phyloP scores from a whole-genome alignment of 371 early-diverging fungal species.

The Mucor mucedo region DNA sequence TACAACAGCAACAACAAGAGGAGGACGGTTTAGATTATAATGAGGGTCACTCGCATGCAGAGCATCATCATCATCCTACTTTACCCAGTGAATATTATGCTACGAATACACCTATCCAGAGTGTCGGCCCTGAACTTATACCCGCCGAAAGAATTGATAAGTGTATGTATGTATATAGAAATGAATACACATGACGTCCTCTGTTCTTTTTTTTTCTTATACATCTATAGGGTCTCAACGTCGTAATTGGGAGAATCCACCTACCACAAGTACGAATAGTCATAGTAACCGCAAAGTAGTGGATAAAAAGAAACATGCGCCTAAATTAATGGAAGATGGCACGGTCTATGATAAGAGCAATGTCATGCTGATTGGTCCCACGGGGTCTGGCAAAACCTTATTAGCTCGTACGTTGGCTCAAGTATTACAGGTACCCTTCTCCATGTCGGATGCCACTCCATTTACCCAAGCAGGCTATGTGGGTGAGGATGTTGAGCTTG shows the following conservation, averaged over 20 bases:
- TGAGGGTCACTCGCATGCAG: slow-evolving; percentile 8
- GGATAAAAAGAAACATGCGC: neutral
- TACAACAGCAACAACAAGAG: slow-evolving; percentile 7
- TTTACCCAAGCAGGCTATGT: slow-evolving; percentile 94
- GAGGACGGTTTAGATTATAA: slow-evolving; percentile 8
- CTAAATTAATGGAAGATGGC: slow-evolving; percentile 15
- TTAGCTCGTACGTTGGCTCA: slow-evolving; percentile 86
- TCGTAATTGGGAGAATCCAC: slow-evolving; percentile 36
- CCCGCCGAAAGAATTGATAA: slow-evolving; percentile 24
- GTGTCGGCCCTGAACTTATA: slow-evolving; percentile 18
- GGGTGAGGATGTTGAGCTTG: slow-evolving; percentile 91
- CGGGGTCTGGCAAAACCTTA: slow-evolving; percentile 87
- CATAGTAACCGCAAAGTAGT: neutral
- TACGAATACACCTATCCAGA: slow-evolving; percentile 11
- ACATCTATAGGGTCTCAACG: slow-evolving; percentile 5
- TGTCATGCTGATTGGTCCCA: slow-evolving; percentile 85
- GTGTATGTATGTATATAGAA: neutral
- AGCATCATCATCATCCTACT: slow-evolving; percentile 25
- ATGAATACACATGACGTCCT: too few relatives aligned
- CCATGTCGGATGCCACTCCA: slow-evolving; percentile 90
- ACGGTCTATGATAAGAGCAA: slow-evolving; percentile 87
- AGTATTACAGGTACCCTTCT: slow-evolving; percentile 86
- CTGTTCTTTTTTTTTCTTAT: neutral
- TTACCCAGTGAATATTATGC: slow-evolving; percentile 25
- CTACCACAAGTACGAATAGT: slow-evolving; percentile 7